Evolutionary conservation across 495 filamentous ascomycete genomes (phyloP), one percentile per base, ranked within the genome.

Genomic region (Neurospora sp.): DNA sequence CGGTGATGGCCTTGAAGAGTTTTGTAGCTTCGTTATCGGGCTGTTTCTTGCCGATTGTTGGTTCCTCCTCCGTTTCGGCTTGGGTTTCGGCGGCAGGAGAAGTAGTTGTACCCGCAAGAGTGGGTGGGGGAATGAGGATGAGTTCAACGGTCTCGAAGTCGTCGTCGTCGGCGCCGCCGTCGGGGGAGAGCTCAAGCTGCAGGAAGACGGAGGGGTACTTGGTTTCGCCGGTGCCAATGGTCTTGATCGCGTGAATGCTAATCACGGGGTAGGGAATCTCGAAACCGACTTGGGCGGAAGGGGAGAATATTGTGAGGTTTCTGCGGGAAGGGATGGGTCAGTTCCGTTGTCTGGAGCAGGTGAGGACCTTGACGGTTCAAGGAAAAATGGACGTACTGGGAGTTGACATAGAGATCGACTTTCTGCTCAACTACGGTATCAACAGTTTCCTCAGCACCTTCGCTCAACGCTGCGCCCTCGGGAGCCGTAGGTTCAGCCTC

Each of bases 231-330:
- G 69, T 73, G 44, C 79, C 75, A 38, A 82, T 73, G 71, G 87
- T 87, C 80, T 94, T 91, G 80, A 94, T 88, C 10, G 94, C 96
- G 81, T 99, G 96, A 11, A 98, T 89, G 39, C 91, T 92, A 78
- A 99, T 93, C 40, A 89, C 82, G 5, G 92, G 93, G 84, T 97
- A 99, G 16, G 94, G 92, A 73, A 99, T 94, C 46, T 89, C 86
- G 69, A 97, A 77, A 69, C 94, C 94, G 3, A 81, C 82, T 40
- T 85, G 82, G 66, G 83, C 84, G 22, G 87, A 70, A 68, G 87
- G 81, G 78, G 89, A 91, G 84, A 89, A 95, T 75, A 97, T 82
- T 66, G 89, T 88, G 73, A 97, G 85, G 82, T 90, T 90, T 69
- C 93, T 96, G 72, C 31, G 31, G 31, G 31, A 35, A 35, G 31